These are phyloP conservation scores for Eucalyptus pumila DNA, from an alignment of 345 rosid genomes.

Conservation along the genomic window DNA sequence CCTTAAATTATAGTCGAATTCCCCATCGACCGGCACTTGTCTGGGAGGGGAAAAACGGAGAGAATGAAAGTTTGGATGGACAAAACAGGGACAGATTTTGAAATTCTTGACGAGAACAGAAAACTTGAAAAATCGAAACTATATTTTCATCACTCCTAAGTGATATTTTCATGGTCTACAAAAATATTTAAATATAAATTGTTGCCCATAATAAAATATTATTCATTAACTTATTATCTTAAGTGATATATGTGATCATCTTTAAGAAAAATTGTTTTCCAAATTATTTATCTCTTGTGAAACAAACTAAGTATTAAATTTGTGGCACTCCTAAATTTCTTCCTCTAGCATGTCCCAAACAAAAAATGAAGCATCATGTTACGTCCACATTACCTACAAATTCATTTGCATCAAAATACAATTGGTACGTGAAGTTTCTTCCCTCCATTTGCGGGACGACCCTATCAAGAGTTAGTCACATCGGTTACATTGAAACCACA, in stretches of 20 bases:
- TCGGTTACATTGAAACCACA: neutral
- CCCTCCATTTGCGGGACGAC: neutral
- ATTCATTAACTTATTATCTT: neutral
- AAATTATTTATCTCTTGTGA: neutral
- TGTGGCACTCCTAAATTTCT: neutral
- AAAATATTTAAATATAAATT: neutral
- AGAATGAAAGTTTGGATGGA: neutral
- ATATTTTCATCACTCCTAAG: neutral
- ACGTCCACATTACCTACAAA: neutral
- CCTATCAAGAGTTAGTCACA: neutral
- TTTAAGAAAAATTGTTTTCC: neutral
- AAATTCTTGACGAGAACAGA: neutral
- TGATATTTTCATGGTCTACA: neutral
- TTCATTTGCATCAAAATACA: neutral
- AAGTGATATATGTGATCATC: rapidly evolving
- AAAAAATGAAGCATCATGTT: neutral
- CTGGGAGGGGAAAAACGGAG: neutral
- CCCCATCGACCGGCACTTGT: neutral
- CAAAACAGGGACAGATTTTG: neutral
- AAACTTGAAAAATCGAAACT: neutral
- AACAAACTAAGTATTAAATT: neutral
- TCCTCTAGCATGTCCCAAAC: neutral
- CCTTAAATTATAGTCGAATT: neutral
- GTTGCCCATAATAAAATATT: neutral
- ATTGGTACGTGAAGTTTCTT: too few species aligned